Percentiles rank a stretch among this genome's conserved stretches.
Conservation (phyloP, 1,284 basidiomycete species). For the Clitocybe nebularis region DNA sequence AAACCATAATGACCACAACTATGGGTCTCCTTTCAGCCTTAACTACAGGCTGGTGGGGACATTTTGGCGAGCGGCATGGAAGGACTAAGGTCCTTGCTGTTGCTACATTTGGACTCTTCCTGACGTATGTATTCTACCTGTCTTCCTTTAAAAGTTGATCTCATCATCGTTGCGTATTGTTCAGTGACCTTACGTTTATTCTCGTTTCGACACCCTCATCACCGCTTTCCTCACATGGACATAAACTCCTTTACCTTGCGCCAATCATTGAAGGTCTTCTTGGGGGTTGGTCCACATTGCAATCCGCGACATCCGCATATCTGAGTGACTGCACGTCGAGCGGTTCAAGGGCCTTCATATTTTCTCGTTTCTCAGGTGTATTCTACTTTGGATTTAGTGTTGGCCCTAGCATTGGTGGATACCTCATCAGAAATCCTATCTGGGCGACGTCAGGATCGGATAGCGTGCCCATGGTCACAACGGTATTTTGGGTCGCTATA, state of each 20-base stretch:
- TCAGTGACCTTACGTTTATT: conserved; percentile 75
- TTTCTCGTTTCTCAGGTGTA: conserved; percentile 74
- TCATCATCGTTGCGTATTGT: conserved; percentile 8
- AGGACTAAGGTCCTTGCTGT: conserved; percentile 73
- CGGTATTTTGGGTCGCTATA: conserved; percentile 43
- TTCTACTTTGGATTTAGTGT: conserved; percentile 69
- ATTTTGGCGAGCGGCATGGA: conserved; percentile 75
- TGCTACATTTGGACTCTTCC: conserved; percentile 66
- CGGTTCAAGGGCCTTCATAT: conserved; percentile 78
- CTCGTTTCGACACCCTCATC: conserved; percentile 71
- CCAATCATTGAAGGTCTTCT: conserved; percentile 80
- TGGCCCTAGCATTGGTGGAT: conserved; percentile 72
- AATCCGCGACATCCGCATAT: conserved; percentile 80
- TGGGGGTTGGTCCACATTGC: conserved; percentile 83
- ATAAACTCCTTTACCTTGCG: conserved; percentile 76
- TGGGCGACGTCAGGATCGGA: conserved; percentile 10
- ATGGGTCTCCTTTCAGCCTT: conserved; percentile 82
- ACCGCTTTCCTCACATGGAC: conserved; percentile 59
- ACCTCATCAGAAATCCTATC: conserved; percentile 51
- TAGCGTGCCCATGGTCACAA: conserved; percentile 29
- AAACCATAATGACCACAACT: conserved; percentile 68
- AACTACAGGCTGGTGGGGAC: conserved; percentile 88
- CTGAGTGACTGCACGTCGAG: conserved; percentile 83
- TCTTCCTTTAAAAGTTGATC: not conserved
- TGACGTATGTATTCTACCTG: conserved; percentile 53